Conservation (phyloP, 192 early-diverging fungal genomes). For the Pilobolus umbonatus region DNA sequence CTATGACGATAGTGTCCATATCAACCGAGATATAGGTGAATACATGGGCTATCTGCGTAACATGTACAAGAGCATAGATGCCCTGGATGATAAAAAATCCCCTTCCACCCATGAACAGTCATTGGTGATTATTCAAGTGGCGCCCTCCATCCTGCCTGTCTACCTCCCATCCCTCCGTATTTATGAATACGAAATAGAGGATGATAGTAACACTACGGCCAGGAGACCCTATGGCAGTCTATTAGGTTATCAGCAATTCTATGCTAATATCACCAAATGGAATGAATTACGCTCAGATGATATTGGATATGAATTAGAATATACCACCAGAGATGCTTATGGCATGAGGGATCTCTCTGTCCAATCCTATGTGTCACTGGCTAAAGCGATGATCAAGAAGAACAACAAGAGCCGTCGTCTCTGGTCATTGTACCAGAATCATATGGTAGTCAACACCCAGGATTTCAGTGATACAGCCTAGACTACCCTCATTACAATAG, state of each 20-base stretch:
- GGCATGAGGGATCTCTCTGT: constrained; percentile 18
- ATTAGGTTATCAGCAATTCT: constrained; percentile 32
- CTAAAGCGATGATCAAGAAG: constrained; percentile 14
- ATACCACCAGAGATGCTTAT: constrained; percentile 27
- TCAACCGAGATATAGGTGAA: constrained; percentile 11
- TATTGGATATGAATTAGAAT: constrained; percentile 29
- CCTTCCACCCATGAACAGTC: background rate
- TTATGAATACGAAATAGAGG: constrained; percentile 26
- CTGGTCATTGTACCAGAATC: constrained; percentile 15
- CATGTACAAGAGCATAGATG: constrained; percentile 14
- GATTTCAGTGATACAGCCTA: no score
- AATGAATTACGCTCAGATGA: background rate
- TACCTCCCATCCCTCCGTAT: constrained; percentile 31
- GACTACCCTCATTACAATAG: no score
- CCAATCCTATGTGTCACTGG: constrained; percentile 21
- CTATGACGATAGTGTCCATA: background rate
- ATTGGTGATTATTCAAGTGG: constrained; percentile 21
- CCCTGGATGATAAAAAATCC: constrained; percentile 8
- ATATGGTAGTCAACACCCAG: constrained; percentile 25
- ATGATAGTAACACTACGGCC: background rate
- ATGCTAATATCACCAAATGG: constrained; percentile 23
- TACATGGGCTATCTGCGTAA: constrained; percentile 19
- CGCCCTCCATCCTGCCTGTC: constrained; percentile 34
- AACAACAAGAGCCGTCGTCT: background rate
- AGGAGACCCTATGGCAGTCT: constrained; percentile 17